Base-by-base conservation (phyloP, 768 basidiomycete genomes). In the Xerocomellus chrysenteron region DNA sequence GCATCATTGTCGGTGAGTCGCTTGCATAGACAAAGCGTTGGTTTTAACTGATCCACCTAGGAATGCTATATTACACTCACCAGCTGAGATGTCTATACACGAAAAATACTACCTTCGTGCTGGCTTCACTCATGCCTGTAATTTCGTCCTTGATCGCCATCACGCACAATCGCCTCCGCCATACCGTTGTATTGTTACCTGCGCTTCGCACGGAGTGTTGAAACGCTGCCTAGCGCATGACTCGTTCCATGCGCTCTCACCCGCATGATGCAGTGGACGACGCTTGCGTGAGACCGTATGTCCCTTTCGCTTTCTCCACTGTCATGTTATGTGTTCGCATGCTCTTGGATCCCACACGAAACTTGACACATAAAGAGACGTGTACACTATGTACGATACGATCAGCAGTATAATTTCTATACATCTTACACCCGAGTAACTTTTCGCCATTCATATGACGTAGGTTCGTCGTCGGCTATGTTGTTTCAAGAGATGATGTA, bases 351-450 rank as follows among this genome's bases (percentile, higher is more conserved):
- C 24, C 6, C 50, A 47, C 52, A 52, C 47, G 36, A 55, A 42
- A 59, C 46, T 62, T 53, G 48, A 48, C 45, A 43, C 40, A 63
- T 32, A 54, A 54, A 62, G 51, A 61, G 53, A 56, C 28, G 40
- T 68, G 67, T 69, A 69, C 56, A 50, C 47, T 55, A 54, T 69
- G 67, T 68, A 68, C 55, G 65, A 69, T 68, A 67, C 58, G 58
- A 56, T 13, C 28, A 58, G 54, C 50, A 56, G 58, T 61, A 67
- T 67, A 68, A 67, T 64, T 47, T 61, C 48, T 42, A 46, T 63
- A 63, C 58, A 63, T 48, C 51, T 28, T 45, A 56, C 49, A 30
- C 21, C 37, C 45, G 48, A 40, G 50, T 63, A 43, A 47, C 54
- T 46, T 55, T 35, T 16, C 32, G 52, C 42, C 26, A 24, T 6